Evolutionary conservation across 1,139 yeast species (phyloP), one percentile per base, ranked within the genome.

Genomic region (Suhomyces bokatorum): DNA sequence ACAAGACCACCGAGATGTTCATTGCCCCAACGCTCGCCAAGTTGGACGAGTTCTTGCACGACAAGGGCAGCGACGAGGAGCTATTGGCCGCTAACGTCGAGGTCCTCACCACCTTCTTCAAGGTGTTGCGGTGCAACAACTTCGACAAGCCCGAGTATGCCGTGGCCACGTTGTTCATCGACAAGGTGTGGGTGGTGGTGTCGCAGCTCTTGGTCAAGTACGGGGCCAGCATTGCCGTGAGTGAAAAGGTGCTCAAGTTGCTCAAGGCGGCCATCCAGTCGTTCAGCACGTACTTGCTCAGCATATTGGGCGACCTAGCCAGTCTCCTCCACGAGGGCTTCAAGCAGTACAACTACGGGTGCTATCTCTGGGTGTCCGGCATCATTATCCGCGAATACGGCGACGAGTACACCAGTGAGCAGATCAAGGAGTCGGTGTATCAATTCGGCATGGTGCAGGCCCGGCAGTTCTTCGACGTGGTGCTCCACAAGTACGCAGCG

Each of bases 321-420:
- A 77, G 73, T 45, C 70, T 78, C 16, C 69, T 85, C 51, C 74
- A 88, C 47, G 73, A 75, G 34, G 93, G 95, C 6, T 91, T 89
- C 67, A 75, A 81, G 39, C 67, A 70, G 38, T 85, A 85, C 29
- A 80, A 82, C 36, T 80, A 70, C 58, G 97, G 97, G 2, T 87
- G 96, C 62, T 91, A 85, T 60, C 69, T 91, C 47, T 91, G 96
- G 95, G 95, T 88, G 14, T 85, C 96, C 3, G 97, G 97, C 4
- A 78, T 87, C 5, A 70, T 89, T 27, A 80, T 91, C 43, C 80
- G 89, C 49, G 95, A 87, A 51, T 90, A 78, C 64, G 85, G 87
- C 26, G 88, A 83, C 59, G 87, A 80, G 45, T 71, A 70, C 46
- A 63, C 75, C 36, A 55, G 66, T 24, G 59, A 60, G 6, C 66